A percentile compares a stretch with the other conserved stretches of the same genome.
phyloP scores from a whole-genome alignment of 208 protist species.

The Acanthamoeba rhysodes region DNA sequence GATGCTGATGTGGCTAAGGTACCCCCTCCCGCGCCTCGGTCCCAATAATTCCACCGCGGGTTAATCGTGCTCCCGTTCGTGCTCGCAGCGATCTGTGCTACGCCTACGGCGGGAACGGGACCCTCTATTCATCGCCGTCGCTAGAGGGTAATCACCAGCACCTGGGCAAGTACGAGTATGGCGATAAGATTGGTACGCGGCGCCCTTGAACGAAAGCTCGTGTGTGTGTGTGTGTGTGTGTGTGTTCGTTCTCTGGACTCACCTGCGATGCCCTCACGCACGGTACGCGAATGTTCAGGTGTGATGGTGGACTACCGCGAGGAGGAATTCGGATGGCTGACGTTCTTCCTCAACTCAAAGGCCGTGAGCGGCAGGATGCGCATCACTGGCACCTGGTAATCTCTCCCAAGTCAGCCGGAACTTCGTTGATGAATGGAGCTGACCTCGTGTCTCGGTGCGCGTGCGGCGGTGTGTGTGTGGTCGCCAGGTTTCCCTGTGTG shows the following conservation, averaged over 20 bases:
- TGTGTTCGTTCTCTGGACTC: neutral
- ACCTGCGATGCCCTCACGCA: no score
- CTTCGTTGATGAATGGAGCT: neutral
- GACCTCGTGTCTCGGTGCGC: neutral
- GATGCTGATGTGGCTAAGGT: neutral
- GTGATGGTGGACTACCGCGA: constrained; percentile 12
- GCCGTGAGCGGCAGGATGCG: neutral
- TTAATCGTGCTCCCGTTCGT: neutral
- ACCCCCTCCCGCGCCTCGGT: neutral
- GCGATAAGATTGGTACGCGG: neutral
- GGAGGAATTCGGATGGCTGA: neutral
- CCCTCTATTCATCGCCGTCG: neutral
- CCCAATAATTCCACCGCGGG: no score
- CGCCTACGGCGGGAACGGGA: constrained; percentile 1
- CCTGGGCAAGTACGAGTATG: neutral
- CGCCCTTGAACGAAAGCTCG: neutral
- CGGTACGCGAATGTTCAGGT: neutral
- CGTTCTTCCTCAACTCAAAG: neutral
- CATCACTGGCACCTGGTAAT: neutral
- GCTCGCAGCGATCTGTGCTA: constrained; percentile 9
- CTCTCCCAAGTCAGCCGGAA: neutral
- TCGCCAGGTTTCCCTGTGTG: neutral
- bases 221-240: neutral
- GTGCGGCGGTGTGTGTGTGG: no score
- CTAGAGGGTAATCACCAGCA: neutral